Conservation (phyloP, 345 rosid genomes). For the Turnera subulata region DNA sequence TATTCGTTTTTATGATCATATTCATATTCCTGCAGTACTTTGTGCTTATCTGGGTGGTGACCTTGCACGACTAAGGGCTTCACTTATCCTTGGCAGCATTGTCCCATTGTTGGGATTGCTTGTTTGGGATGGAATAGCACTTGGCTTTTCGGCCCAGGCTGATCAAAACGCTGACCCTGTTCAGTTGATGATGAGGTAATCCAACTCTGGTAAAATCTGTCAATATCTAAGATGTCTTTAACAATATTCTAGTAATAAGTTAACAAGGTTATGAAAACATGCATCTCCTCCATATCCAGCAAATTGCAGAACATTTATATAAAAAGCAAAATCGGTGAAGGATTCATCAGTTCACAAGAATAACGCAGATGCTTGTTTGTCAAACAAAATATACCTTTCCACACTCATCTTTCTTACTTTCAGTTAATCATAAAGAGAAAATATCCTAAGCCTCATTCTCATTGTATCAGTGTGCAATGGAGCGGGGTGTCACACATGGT, state of each 20-base stretch:
- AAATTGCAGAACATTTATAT: too few relatives aligned
- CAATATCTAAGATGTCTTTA: too few relatives aligned
- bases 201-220: not conserved
- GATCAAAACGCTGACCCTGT: conserved; percentile 47
- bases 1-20: conserved; percentile 8
- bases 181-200: conserved; percentile 45
- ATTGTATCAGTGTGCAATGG: conserved; percentile 43
- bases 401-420: too few relatives aligned
- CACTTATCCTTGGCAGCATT: conserved; percentile 50
- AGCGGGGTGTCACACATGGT: conserved; percentile 50
- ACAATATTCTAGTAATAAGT: too few relatives aligned
- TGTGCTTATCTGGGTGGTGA: conserved; percentile 68
- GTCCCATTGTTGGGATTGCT: conserved; percentile 55
- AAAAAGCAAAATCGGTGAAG: too few relatives aligned
- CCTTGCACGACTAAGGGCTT: conserved; percentile 40
- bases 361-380: too few relatives aligned
- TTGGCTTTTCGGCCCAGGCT: conserved; percentile 37
- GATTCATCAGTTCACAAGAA: too few relatives aligned
- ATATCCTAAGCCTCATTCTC: not conserved
- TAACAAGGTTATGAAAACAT: too few relatives aligned
- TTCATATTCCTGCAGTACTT: conserved; percentile 36
- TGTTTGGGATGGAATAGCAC: conserved; percentile 55
- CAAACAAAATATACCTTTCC: too few relatives aligned
- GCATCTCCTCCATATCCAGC: too few relatives aligned
- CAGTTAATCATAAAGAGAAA: too few relatives aligned